Evolutionary conservation across 768 basidiomycete genomes (phyloP).

Genomic region (Podaxis sp.): DNA sequence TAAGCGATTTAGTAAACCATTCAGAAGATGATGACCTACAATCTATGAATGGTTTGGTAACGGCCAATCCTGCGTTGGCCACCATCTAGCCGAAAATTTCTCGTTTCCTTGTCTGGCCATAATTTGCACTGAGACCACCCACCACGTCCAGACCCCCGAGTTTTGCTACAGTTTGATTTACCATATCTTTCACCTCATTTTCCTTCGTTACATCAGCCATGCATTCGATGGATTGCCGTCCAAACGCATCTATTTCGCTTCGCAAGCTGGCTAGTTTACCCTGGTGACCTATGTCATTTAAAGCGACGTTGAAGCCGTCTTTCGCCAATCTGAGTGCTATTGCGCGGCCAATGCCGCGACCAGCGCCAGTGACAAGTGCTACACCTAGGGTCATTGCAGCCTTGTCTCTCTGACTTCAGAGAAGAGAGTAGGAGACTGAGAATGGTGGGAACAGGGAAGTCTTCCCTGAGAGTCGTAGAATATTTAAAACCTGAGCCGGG

Average conservation of each 20-base stretch:
- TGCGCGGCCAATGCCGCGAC: constrained; percentile 48
- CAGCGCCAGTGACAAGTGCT: constrained; percentile 37
- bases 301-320: constrained; percentile 45
- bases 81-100: constrained; percentile 4
- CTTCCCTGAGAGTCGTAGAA: neutral
- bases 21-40: neutral
- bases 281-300: constrained; percentile 41
- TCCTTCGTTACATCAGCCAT: constrained; percentile 21
- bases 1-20: neutral
- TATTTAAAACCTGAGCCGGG: neutral
- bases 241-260: constrained; percentile 16
- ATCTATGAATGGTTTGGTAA: constrained; percentile 3
- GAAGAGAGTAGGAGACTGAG: neutral
- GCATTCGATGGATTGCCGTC: constrained; percentile 11
- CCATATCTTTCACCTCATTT: constrained; percentile 19
- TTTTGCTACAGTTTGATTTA: constrained; percentile 16
- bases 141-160: constrained; percentile 24
- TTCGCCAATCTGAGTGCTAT: constrained; percentile 46
- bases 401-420: neutral
- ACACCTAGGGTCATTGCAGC: constrained; percentile 17
- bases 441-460: neutral
- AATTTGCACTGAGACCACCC: neutral
- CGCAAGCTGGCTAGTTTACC: constrained; percentile 24
- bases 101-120: neutral
- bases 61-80: constrained; percentile 11